Evolutionary conservation across 1,284 basidiomycete species (phyloP).

Genomic region (Sporisorium scitamineum): DNA sequence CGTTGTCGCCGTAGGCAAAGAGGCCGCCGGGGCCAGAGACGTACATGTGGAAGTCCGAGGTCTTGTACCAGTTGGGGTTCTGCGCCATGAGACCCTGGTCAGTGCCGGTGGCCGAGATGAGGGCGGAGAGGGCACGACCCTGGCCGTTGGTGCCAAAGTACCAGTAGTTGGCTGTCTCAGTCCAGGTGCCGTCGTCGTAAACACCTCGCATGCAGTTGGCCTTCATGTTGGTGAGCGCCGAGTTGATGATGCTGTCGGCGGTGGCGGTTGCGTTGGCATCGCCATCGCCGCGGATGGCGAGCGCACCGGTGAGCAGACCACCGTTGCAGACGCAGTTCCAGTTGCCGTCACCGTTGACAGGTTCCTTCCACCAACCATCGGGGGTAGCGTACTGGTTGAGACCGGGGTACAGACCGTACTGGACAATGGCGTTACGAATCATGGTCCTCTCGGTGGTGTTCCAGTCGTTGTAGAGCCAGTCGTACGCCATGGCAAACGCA

Average conservation of each 20-base stretch:
- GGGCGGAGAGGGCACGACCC: conserved; percentile 88
- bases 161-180: conserved; percentile 85
- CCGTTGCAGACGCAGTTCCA: conserved; percentile 99
- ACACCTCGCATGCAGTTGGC: conserved; percentile 79
- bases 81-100: conserved; percentile 79
- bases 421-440: conserved; percentile 82
- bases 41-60: conserved; percentile 92
- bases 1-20: conserved; percentile 92
- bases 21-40: conserved; percentile 84
- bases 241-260: conserved; percentile 77
- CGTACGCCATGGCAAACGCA: conserved; percentile 81
- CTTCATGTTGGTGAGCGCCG: conserved; percentile 81
- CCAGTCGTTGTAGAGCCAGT: conserved; percentile 91
- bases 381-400: conserved; percentile 71
- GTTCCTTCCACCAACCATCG: conserved; percentile 72
- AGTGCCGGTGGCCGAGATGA: conserved; percentile 86
- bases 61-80: conserved; percentile 75
- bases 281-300: conserved; percentile 79
- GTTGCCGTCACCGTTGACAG: conserved; percentile 76
- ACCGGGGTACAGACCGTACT: conserved; percentile 75
- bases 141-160: conserved; percentile 81
- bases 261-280: conserved; percentile 83
- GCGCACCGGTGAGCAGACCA: conserved; percentile 86
- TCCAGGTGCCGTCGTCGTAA: conserved; percentile 86
- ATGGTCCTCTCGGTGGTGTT: conserved; percentile 77